A percentile compares a stretch with the other conserved stretches of the same genome.
These are phyloP conservation scores for Pythium coloratum DNA, from an alignment of 352 stramenopile genomes.

Conservation along the genomic window DNA sequence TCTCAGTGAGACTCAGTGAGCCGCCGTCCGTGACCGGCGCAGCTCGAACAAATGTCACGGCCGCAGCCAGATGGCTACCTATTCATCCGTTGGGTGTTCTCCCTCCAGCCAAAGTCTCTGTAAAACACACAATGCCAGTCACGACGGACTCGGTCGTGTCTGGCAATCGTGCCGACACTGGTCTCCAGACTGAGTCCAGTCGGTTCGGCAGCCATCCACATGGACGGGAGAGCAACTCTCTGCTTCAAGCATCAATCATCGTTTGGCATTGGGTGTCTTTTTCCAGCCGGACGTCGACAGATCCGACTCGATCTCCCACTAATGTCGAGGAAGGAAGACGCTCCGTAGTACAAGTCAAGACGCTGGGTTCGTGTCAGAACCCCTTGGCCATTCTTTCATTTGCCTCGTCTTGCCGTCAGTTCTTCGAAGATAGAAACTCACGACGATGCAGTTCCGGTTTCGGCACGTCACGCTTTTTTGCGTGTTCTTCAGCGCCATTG, in stretches of 20 bases:
- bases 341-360: background rate
- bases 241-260: background rate
- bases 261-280: background rate
- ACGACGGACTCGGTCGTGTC: no score
- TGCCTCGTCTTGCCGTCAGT: background rate
- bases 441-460: background rate
- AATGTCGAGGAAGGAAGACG: background rate
- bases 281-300: background rate
- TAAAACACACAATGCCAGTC: no score
- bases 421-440: background rate
- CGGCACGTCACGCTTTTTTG: background rate
- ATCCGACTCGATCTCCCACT: slow-evolving; percentile 2
- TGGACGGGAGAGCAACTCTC: background rate
- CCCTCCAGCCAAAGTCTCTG: background rate
- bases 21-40: background rate
- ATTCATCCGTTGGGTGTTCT: background rate
- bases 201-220: slow-evolving; percentile 2
- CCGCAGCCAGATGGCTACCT: background rate
- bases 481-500: background rate
- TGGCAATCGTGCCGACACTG: background rate
- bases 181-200: background rate
- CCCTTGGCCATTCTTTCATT: background rate
- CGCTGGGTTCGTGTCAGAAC: background rate
- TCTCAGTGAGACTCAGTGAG: background rate
- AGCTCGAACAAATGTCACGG: background rate